Evolutionary conservation across 305 asterid species (phyloP).

Genomic region (Fraxinus xanthoxyloides): DNA sequence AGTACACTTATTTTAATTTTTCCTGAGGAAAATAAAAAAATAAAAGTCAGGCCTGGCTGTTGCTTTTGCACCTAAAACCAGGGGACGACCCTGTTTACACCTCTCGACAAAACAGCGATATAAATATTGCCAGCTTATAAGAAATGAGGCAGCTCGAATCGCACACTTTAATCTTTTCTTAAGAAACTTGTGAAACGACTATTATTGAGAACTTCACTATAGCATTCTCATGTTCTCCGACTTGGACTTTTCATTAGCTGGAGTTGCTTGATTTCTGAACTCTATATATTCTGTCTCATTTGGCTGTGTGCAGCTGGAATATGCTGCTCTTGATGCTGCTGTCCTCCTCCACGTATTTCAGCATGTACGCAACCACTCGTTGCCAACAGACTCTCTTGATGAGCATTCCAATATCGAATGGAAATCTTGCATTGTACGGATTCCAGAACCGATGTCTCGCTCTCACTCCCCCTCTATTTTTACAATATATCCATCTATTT

Average conservation of each 20-base stretch:
- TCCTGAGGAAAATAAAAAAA: background rate
- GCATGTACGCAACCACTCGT: slow-evolving; percentile 59
- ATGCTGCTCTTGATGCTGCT: slow-evolving; percentile 97
- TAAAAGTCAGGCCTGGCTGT: background rate
- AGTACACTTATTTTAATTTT: background rate
- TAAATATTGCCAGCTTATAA: background rate
- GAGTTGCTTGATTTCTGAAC: slow-evolving; percentile 17
- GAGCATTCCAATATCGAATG: slow-evolving; percentile 60
- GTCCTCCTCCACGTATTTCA: slow-evolving; percentile 85
- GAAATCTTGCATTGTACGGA: slow-evolving; percentile 83
- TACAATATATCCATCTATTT: background rate
- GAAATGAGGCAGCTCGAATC: background rate
- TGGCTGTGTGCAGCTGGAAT: slow-evolving; percentile 66
- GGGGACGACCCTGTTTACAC: background rate
- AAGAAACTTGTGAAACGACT: background rate
- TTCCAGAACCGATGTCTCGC: background rate
- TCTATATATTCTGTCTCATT: slow-evolving; percentile 8
- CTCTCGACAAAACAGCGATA: background rate
- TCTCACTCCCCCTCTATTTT: slow-evolving; percentile 3
- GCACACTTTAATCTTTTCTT: background rate
- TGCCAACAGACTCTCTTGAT: slow-evolving; percentile 36
- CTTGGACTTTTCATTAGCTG: background rate
- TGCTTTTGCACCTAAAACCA: background rate
- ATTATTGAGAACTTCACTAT: background rate
- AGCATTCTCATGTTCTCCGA: background rate